Evolutionary conservation across 352 stramenopile species (phyloP).

Genomic region (Globisporangium emineosum): DNA sequence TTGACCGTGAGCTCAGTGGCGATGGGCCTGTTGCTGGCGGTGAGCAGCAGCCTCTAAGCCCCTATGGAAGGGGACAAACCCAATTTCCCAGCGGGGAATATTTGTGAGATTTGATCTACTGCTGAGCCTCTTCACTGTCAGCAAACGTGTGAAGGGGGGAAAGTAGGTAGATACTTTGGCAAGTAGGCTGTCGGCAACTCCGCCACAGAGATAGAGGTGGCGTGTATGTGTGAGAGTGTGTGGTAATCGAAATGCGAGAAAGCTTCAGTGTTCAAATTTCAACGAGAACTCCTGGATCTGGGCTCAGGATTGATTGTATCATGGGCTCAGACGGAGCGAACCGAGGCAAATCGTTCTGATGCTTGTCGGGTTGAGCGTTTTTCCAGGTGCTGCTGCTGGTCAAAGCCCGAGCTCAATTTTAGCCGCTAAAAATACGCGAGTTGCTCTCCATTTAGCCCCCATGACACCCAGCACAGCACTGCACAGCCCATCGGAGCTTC

Average conservation of each 20-base stretch:
- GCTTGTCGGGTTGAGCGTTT: no score
- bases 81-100: not conserved
- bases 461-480: not conserved
- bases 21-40: slow-evolving; percentile 4
- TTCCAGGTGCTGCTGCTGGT: not conserved
- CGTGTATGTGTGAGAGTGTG: not conserved
- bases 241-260: slow-evolving; percentile 1
- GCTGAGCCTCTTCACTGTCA: not conserved
- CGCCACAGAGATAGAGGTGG: not conserved
- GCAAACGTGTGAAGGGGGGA: not conserved
- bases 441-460: not conserved
- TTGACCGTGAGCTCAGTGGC: not conserved
- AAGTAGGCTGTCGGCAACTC: not conserved
- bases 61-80: not conserved
- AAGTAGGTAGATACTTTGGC: not conserved
- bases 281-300: not conserved
- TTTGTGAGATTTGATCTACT: not conserved
- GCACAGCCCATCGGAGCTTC: not conserved
- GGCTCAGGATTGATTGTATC: not conserved
- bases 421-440: not conserved
- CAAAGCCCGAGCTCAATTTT: not conserved
- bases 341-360: not conserved
- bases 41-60: not conserved
- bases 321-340: not conserved
- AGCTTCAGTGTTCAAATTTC: not conserved